Conservation (phyloP, 129 eudicot genomes). For the Lactuca saligna region DNA sequence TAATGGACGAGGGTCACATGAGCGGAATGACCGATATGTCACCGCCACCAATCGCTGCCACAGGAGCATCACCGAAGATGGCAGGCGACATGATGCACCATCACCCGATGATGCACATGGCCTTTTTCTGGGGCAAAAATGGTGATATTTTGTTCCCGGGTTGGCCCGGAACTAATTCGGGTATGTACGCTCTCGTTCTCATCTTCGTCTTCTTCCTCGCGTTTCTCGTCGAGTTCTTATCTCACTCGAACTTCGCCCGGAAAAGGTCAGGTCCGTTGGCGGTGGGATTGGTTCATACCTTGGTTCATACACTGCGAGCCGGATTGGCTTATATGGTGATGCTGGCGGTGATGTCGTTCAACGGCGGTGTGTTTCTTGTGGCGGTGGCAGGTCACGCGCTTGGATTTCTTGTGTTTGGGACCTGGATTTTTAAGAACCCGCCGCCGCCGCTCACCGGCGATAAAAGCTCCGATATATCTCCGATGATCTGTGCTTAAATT, state of each 20-base stretch:
- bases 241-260: constrained; percentile 40
- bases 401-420: constrained; percentile 75
- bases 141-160: constrained; percentile 61
- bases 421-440: constrained; percentile 44
- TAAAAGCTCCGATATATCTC: constrained; percentile 44
- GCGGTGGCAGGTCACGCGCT: constrained; percentile 69
- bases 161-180: constrained; percentile 67
- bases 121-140: constrained; percentile 82
- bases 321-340: constrained; percentile 71
- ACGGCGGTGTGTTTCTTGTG: constrained; percentile 63
- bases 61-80: constrained; percentile 25
- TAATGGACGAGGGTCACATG: constrained; percentile 39
- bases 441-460: neutral
- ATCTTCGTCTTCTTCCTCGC: constrained; percentile 54
- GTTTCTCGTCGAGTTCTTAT: constrained; percentile 56
- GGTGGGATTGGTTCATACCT: constrained; percentile 49
- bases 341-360: constrained; percentile 84
- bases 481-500: constrained; percentile 46
- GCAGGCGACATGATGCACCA: constrained; percentile 24
- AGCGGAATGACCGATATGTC: constrained; percentile 34
- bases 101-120: constrained; percentile 85
- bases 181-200: constrained; percentile 62
- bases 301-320: constrained; percentile 49
- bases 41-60: constrained; percentile 18
- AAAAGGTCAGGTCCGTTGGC: constrained; percentile 20